phyloP scores from a whole-genome alignment of 1,284 basidiomycete species.

The Austroboletus novae-zelandiae region DNA sequence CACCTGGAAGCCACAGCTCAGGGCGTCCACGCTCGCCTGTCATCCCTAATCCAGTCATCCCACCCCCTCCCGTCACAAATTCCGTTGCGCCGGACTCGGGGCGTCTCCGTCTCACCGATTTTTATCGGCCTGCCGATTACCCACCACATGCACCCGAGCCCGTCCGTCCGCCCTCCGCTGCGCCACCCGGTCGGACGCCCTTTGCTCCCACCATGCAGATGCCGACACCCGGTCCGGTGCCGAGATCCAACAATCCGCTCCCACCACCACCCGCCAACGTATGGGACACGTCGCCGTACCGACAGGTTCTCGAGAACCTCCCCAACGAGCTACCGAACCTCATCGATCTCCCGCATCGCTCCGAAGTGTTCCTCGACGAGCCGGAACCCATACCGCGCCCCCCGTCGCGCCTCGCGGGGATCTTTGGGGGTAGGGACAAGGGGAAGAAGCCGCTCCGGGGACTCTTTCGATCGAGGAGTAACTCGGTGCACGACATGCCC shows the following conservation, averaged over 20 bases:
- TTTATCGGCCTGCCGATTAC: constrained; percentile 21
- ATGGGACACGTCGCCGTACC: constrained; percentile 48
- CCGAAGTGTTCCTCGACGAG: constrained; percentile 3
- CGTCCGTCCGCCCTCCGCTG: constrained; percentile 10
- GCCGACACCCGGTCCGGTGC: constrained; percentile 5
- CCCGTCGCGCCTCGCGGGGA: constrained; percentile 4
- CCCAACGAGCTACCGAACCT: constrained; percentile 42
- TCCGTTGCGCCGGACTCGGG: constrained; percentile 7
- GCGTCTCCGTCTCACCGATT: constrained; percentile 30
- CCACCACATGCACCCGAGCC: constrained; percentile 6
- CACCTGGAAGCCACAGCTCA: neutral
- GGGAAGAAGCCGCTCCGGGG: constrained; percentile 25
- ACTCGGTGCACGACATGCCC: constrained; percentile 8
- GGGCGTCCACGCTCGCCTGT: constrained; percentile 18
- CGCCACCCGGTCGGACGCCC: constrained; percentile 15
- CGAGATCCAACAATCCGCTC: constrained; percentile 42
- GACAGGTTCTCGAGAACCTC: constrained; percentile 43
- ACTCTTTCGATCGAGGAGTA: constrained; percentile 29
- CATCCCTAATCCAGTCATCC: constrained; percentile 18
- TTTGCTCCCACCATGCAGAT: constrained; percentile 1
- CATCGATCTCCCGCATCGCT: constrained; percentile 19
- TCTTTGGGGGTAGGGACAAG: constrained; percentile 29
- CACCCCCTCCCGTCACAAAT: constrained; percentile 18
- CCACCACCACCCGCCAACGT: constrained; percentile 50
- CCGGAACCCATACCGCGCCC: neutral